phyloP scores from a whole-genome alignment of 2,329 filamentous ascomycete genomes.

The Ambrosiella cleistominuta region DNA sequence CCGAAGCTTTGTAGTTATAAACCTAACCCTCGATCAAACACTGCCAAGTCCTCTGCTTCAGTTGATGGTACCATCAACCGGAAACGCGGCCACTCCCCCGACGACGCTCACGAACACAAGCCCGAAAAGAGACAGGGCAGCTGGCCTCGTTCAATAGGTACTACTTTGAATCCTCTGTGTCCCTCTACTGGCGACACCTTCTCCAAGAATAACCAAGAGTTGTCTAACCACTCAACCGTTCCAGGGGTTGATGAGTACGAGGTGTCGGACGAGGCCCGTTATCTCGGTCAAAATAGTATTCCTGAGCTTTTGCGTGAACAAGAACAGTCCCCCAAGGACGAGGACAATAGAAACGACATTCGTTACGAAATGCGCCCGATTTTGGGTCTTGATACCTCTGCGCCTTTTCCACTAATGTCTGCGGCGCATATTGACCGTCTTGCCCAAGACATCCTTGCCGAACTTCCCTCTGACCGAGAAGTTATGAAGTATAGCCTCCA shows the following conservation, averaged over 20 bases:
- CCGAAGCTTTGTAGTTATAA: slow-evolving; percentile 49
- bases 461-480: slow-evolving; percentile 46
- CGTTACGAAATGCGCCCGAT: slow-evolving; percentile 49
- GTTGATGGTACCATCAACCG: slow-evolving; percentile 12
- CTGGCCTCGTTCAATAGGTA: slow-evolving; percentile 27
- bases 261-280: slow-evolving; percentile 35
- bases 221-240: slow-evolving; percentile 3
- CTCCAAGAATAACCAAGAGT: slow-evolving; percentile 3
- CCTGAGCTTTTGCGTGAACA: slow-evolving; percentile 43
- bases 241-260: slow-evolving; percentile 33
- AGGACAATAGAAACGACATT: slow-evolving; percentile 37
- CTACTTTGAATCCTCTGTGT: background rate
- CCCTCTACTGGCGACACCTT: background rate
- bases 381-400: slow-evolving; percentile 46
- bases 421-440: slow-evolving; percentile 41
- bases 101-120: slow-evolving; percentile 19
- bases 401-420: slow-evolving; percentile 51
- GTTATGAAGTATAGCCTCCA: slow-evolving; percentile 40
- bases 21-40: slow-evolving; percentile 30
- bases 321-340: slow-evolving; percentile 35
- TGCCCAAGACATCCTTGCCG: slow-evolving; percentile 41
- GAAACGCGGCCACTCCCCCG: slow-evolving; percentile 29
- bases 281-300: slow-evolving; percentile 50
- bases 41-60: slow-evolving; percentile 12
- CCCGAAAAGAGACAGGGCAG: slow-evolving; percentile 22